A percentile compares a stretch with the other conserved stretches of the same genome.
Evolutionary conservation across 2,329 filamentous ascomycete genomes (phyloP).

Genomic region (Stachybotrys echinatus): DNA sequence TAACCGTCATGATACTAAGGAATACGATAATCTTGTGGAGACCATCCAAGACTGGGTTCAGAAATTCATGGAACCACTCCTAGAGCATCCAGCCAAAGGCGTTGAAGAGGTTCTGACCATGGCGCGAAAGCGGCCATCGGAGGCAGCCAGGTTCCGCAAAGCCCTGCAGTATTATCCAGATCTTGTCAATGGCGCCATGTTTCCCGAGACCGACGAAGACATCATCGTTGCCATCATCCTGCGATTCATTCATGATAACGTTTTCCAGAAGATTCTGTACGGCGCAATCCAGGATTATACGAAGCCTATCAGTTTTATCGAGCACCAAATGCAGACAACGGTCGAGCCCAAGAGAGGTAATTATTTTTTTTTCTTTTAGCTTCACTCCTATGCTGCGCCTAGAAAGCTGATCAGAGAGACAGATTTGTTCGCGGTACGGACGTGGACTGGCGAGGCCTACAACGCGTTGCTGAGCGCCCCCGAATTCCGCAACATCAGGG

Average conservation of each 20-base stretch:
- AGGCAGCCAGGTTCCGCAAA: slow-evolving; percentile 18
- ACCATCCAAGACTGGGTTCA: slow-evolving; percentile 12
- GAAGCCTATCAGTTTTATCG: slow-evolving; percentile 24
- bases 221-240: slow-evolving; percentile 27
- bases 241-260: slow-evolving; percentile 26
- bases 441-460: slow-evolving; percentile 31
- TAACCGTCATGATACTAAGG: slow-evolving; percentile 6
- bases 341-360: slow-evolving; percentile 32
- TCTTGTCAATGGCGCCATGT: slow-evolving; percentile 22
- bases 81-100: slow-evolving; percentile 19
- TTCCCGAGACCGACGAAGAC: slow-evolving; percentile 32
- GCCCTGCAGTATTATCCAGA: slow-evolving; percentile 22
- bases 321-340: slow-evolving; percentile 25
- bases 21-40: neutral
- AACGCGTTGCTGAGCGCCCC: slow-evolving; percentile 26
- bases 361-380: too few species aligned
- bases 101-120: slow-evolving; percentile 13
- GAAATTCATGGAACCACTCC: slow-evolving; percentile 23
- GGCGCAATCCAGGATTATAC: slow-evolving; percentile 13
- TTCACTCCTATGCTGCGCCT: too few species aligned
- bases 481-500: slow-evolving; percentile 18
- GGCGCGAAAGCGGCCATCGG: slow-evolving; percentile 15
- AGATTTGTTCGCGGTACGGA: slow-evolving; percentile 25
- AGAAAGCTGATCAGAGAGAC: neutral
- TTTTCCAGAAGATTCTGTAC: slow-evolving; percentile 28